These are phyloP conservation scores for Pleurotus djamor DNA, from an alignment of 768 basidiomycete species.

Conservation along the genomic window DNA sequence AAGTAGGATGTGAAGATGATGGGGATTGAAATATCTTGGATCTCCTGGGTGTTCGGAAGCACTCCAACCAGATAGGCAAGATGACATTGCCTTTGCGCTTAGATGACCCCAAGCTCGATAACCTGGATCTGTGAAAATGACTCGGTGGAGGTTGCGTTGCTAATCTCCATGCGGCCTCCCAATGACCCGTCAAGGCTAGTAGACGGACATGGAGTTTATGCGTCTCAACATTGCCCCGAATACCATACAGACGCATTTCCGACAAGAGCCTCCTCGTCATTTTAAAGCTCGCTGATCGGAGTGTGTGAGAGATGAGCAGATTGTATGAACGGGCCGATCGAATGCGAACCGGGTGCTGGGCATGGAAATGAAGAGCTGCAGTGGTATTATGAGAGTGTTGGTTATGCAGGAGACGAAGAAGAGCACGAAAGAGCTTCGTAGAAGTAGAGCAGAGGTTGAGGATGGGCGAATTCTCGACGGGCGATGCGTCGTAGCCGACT, in stretches of 20 bases:
- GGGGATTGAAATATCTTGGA: slow-evolving; percentile 30
- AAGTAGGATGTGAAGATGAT: slow-evolving; percentile 15
- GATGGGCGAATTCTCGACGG: background rate
- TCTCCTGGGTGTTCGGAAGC: slow-evolving; percentile 64
- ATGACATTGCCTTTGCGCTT: slow-evolving; percentile 4
- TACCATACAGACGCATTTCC: slow-evolving; percentile 40
- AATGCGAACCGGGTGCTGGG: slow-evolving; percentile 23
- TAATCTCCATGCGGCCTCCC: slow-evolving; percentile 55
- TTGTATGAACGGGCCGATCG: slow-evolving; percentile 46
- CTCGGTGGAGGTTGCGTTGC: slow-evolving; percentile 12
- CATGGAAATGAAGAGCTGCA: slow-evolving; percentile 48
- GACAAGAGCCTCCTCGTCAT: slow-evolving; percentile 41
- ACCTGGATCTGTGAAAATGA: background rate
- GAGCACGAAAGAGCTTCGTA: slow-evolving; percentile 36
- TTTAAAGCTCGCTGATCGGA: slow-evolving; percentile 49
- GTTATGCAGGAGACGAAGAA: slow-evolving; percentile 34
- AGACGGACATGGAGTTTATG: slow-evolving; percentile 54
- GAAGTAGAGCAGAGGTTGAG: background rate
- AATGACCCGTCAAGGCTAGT: slow-evolving; percentile 52
- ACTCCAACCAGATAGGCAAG: slow-evolving; percentile 38
- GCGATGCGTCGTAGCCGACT: background rate
- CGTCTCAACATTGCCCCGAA: slow-evolving; percentile 51
- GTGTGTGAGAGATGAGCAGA: slow-evolving; percentile 40
- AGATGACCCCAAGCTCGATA: slow-evolving; percentile 3
- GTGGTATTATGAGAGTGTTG: slow-evolving; percentile 25